phyloP scores from a whole-genome alignment of 306 rosid genomes.

The Quillaja saponaria region DNA sequence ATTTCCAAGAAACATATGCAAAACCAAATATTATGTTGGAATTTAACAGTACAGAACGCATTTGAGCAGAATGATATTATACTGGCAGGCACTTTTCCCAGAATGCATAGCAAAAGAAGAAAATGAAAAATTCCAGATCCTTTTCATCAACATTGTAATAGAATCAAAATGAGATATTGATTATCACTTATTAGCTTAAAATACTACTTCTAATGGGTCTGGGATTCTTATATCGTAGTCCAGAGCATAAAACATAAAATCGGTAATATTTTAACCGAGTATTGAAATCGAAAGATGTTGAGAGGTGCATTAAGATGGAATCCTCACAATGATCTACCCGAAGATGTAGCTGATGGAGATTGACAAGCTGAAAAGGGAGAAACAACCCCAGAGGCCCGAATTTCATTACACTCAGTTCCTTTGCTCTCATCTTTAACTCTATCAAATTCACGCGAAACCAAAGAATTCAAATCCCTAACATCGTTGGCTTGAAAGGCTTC shows the following conservation, averaged over 20 bases:
- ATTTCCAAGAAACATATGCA: slow-evolving; percentile 7
- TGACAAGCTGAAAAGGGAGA: slow-evolving; percentile 28
- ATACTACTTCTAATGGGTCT: too few species aligned
- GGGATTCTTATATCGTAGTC: too few species aligned
- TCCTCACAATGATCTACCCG: slow-evolving; percentile 64
- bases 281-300: neutral
- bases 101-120: too few species aligned
- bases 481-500: slow-evolving; percentile 8
- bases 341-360: slow-evolving; percentile 37
- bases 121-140: too few species aligned
- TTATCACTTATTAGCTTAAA: too few species aligned
- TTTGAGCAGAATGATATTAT: too few species aligned
- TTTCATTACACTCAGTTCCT: slow-evolving; percentile 28
- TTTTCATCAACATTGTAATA: too few species aligned
- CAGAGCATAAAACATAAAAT: slow-evolving; percentile 10
- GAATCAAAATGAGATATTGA: too few species aligned
- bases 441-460: neutral
- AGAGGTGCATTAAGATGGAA: slow-evolving; percentile 29
- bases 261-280: neutral
- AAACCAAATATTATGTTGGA: slow-evolving; percentile 8
- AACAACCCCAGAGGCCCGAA: slow-evolving; percentile 30
- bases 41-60: too few species aligned
- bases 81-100: too few species aligned
- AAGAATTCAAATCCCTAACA: neutral
- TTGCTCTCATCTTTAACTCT: slow-evolving; percentile 20